A percentile compares a stretch with the other conserved stretches of the same genome.
phyloP scores from a whole-genome alignment of 805 yeast genomes.

The Saccharomycopsis schoenii region DNA sequence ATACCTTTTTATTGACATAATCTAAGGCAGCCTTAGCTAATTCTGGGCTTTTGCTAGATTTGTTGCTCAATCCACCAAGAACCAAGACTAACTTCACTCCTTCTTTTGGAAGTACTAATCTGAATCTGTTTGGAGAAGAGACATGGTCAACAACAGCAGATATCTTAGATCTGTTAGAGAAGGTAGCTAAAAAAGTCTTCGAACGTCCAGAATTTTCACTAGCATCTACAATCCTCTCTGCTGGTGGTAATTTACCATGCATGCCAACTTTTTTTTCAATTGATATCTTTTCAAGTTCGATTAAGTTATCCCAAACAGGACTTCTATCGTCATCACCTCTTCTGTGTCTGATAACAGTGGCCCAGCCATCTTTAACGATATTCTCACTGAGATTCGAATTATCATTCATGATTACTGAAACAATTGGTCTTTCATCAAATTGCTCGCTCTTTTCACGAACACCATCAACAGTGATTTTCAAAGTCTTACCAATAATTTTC shows the following conservation, averaged over 20 bases:
- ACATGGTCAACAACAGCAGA: slow-evolving; percentile 67
- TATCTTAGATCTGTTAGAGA: slow-evolving; percentile 54
- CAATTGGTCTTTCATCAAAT: slow-evolving; percentile 57
- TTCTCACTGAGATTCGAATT: slow-evolving; percentile 51
- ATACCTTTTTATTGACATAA: slow-evolving; percentile 41
- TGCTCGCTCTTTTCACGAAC: slow-evolving; percentile 50
- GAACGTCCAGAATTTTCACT: slow-evolving; percentile 67
- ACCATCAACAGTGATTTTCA: slow-evolving; percentile 52
- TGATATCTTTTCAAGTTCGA: slow-evolving; percentile 60
- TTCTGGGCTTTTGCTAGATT: slow-evolving; percentile 27
- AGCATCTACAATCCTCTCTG: slow-evolving; percentile 65
- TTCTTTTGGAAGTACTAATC: slow-evolving; percentile 61
- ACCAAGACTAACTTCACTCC: slow-evolving; percentile 60
- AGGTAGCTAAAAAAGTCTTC: slow-evolving; percentile 59
- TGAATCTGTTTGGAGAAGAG: slow-evolving; percentile 55
- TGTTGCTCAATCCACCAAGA: slow-evolving; percentile 58
- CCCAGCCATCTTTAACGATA: slow-evolving; percentile 58
- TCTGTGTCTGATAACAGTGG: slow-evolving; percentile 69
- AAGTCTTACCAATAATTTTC: slow-evolving; percentile 60
- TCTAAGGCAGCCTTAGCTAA: slow-evolving; percentile 42
- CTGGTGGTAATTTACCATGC: slow-evolving; percentile 44
- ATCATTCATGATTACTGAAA: slow-evolving; percentile 42
- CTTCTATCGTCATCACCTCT: slow-evolving; percentile 65
- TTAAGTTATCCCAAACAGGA: slow-evolving; percentile 64
- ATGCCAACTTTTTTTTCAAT: slow-evolving; percentile 50